Percentiles rank a stretch among this genome's conserved stretches.
phyloP scores from a whole-genome alignment of 768 basidiomycete species.

The Lactarius vividus region DNA sequence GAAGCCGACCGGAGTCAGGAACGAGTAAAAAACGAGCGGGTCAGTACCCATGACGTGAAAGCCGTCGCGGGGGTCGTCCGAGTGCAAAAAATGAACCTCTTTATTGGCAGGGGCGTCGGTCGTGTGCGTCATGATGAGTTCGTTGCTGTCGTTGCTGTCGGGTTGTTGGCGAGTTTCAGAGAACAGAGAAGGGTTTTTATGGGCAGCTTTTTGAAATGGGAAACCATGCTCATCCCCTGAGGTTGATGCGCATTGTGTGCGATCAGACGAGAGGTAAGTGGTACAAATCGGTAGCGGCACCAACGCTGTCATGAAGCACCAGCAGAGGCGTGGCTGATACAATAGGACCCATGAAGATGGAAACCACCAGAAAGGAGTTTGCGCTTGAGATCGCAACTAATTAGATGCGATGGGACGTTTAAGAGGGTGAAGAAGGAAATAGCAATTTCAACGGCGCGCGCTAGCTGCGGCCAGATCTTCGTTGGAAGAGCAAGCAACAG shows the following conservation, averaged over 20 bases:
- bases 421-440: background rate
- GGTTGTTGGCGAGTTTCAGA: background rate
- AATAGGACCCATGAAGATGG: background rate
- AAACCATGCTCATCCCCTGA: slow-evolving; percentile 5
- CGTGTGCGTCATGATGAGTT: background rate
- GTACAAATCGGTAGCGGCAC: background rate
- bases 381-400: background rate
- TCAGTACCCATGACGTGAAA: slow-evolving; percentile 66
- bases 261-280: background rate
- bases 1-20: slow-evolving; percentile 53
- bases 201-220: slow-evolving; percentile 3
- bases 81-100: slow-evolving; percentile 63
- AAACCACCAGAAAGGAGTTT: background rate
- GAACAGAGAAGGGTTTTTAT: background rate
- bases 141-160: background rate
- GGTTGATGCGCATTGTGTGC: background rate
- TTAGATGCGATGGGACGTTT: background rate
- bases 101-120: background rate
- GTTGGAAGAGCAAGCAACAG: background rate
- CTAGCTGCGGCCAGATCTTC: background rate
- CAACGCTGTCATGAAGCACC: background rate
- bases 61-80: slow-evolving; percentile 61
- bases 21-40: slow-evolving; percentile 59
- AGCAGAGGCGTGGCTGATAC: background rate
- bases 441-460: background rate